Base-by-base conservation (phyloP, 805 yeast species). In the Lachancea sp. region DNA sequence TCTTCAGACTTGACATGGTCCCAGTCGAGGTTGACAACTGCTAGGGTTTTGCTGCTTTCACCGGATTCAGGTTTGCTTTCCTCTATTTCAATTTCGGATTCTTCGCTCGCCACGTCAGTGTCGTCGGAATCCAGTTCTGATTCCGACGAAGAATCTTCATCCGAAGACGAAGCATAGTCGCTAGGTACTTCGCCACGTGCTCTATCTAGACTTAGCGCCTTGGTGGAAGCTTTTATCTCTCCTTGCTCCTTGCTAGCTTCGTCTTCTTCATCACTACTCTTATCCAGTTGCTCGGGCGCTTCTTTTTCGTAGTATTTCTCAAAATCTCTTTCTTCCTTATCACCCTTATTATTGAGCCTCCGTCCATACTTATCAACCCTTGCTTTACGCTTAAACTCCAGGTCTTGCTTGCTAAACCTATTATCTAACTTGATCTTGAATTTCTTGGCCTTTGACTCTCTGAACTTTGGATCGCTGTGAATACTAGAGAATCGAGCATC, bases 1-100 rank as follows among this genome's bases (percentile, higher is more conserved):
- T 92, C 97, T 3, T 77, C 76, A 0, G 97, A 83, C 34, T 77
- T 74, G n/a, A 92, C 72, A 55, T 92, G 84, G 53, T 92, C 98
- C 98, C 98, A 92, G 58, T 92, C 98, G 74, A 92, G 69, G 56
- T 92, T 92, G 22, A 92, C 97, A 1, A 82, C 96, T 0, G 98
- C 98, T 55, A 92, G 70, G 5, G 84, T 69, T 24, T 67, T 68
- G 1, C 95, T 71, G 22, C 96, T 95, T 2, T 90, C 96, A 34
- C 96, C 94, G 37, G 78, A 81, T 36, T 84, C 88, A n/a, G 92
- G 83, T 39, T 75, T 72, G 8, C 66, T 67, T 21, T 69, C 71
- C 49, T 75, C 83, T 8, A 70, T 50, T 48, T 78, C 83, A 18
- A 73, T 62, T 16, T 75, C 83, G 2, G 75, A 68, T 40, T 74